Evolutionary conservation across 192 early-diverging fungal genomes (phyloP).

Genomic region (Coemansia sp.): DNA sequence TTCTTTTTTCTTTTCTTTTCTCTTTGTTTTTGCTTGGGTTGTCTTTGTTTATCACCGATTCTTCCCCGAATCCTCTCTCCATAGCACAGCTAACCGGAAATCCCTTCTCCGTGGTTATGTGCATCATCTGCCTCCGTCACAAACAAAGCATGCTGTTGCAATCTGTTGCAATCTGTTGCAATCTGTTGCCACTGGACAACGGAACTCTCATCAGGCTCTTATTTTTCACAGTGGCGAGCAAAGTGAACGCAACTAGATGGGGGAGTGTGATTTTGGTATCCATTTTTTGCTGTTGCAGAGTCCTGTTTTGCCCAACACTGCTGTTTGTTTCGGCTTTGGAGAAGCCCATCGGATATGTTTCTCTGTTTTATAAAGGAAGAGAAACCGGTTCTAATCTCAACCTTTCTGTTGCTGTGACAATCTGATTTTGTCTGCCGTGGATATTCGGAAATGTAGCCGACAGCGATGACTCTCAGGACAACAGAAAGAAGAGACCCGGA

Average conservation of each 20-base stretch:
- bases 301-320: too few species aligned
- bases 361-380: too few species aligned
- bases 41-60: conserved; percentile 1
- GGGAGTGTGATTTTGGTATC: too few species aligned
- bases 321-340: too few species aligned
- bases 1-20: not conserved
- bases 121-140: not conserved
- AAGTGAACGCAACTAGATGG: too few species aligned
- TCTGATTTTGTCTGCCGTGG: not conserved
- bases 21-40: too few species aligned
- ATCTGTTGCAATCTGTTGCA: conserved; percentile 2
- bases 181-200: not conserved
- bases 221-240: not conserved
- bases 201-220: not conserved
- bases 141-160: not conserved
- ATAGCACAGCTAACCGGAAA: not conserved
- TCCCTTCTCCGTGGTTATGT: not conserved
- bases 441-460: not conserved
- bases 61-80: not conserved
- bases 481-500: conserved; percentile 61
- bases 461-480: conserved; percentile 33
- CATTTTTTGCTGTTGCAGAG: too few species aligned
- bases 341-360: too few species aligned
- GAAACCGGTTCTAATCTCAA: too few species aligned
- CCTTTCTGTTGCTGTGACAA: not conserved